Evolutionary conservation across 2,329 filamentous ascomycete genomes (phyloP), one percentile per base, ranked within the genome.

Genomic region (Arthrobotrys sphaeroides): DNA sequence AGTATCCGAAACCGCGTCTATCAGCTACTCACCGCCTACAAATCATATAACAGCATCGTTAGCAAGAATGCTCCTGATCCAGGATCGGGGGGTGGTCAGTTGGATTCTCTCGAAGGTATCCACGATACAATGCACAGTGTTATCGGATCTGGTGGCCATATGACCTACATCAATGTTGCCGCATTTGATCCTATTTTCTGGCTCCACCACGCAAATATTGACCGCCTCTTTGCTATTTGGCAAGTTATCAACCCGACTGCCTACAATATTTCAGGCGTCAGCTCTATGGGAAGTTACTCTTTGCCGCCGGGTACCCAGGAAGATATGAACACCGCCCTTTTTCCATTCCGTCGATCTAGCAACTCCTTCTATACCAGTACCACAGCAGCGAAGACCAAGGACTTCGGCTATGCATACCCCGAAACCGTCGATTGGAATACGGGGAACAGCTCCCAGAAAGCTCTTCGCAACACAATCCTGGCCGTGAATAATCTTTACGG

Each of bases 141-240:
- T 13, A 62, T 55, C 13, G 73, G 73, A 1, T 55, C 60, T 7
- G 55, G 66, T 28, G 73, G 73, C 7, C 65, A 72, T 16, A 77
- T 77, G 87, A 88, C 86, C 36, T 91, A 88, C 82, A 88, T 89
- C 42, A 88, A 89, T 18, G 90, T 90, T 78, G 90, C 91, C 0
- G 87, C 90, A 0, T 95, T 92, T 80, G 92, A 95, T 80, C 91
- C 92, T 0, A 83, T 91, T 5, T 93, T 94, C 82, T 91, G 89
- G 82, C 83, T 94, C 5, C 91, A 94, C 79, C 91, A 94, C 79
- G 84, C 86, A 75, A 93, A 91, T 82, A 87, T 92, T 5, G 92
- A 95, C 80, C 87, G 92, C 0, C 82, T 91, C 24, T 88, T 93
- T 77, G 88, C 91, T 31, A 87, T 95, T 77, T 95, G 91, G 91